Percentiles rank a stretch among this genome's conserved stretches.
Evolutionary conservation across 768 basidiomycete species (phyloP).

Genomic region (Mycena kentingensis): DNA sequence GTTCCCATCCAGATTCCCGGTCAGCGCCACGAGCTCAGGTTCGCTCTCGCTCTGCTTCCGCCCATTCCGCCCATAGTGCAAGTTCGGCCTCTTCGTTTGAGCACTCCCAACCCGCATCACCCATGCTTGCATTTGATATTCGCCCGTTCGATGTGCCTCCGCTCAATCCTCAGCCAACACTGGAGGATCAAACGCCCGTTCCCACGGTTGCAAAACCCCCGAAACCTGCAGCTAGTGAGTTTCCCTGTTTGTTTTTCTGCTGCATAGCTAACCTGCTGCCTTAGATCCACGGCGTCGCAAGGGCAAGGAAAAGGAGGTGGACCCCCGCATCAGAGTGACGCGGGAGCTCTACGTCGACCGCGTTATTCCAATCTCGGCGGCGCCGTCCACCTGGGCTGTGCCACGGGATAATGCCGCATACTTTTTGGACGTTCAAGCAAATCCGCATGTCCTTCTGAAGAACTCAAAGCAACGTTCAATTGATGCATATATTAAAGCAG

Average conservation of each 20-base stretch:
- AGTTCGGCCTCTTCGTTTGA: not conserved
- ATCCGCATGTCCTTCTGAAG: not conserved
- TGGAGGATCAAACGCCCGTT: no score
- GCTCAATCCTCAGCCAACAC: no score
- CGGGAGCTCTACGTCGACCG: not conserved
- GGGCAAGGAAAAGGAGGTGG: not conserved
- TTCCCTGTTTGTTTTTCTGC: not conserved
- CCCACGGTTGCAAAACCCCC: no score
- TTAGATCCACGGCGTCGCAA: not conserved
- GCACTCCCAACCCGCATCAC: not conserved
- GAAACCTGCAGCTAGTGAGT: not conserved
- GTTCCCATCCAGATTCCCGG: not conserved
- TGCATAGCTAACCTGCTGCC: not conserved
- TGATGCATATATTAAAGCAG: not conserved
- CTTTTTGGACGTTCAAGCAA: not conserved
- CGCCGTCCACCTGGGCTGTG: not conserved
- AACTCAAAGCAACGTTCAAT: not conserved
- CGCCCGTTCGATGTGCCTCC: no score
- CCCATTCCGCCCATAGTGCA: not conserved
- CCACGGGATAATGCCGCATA: not conserved
- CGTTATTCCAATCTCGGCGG: not conserved
- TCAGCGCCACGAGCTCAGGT: not conserved
- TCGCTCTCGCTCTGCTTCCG: not conserved
- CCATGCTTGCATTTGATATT: not conserved
- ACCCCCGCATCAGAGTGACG: not conserved